These are phyloP conservation scores for Candida khao-thaluensis DNA, from an alignment of 805 yeast species.

Conservation along the genomic window DNA sequence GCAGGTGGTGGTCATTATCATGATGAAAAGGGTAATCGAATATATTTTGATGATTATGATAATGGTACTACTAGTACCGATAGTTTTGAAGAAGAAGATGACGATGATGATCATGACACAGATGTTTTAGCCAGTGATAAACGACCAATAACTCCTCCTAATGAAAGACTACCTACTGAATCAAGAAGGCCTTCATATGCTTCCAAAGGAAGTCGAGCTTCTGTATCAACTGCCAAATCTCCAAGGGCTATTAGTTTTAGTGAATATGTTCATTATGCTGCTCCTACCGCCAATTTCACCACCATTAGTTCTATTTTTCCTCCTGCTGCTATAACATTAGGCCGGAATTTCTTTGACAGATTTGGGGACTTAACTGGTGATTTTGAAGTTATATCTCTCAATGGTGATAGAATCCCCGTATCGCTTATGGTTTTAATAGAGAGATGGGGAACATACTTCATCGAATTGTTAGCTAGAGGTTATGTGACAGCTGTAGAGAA, in stretches of 20 bases:
- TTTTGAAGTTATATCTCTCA: conserved; percentile 68
- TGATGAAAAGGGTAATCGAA: conserved; percentile 19
- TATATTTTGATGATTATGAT: conserved; percentile 14
- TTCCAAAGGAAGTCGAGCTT: conserved; percentile 11
- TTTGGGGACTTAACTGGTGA: conserved; percentile 65
- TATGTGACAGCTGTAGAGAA: conserved; percentile 57
- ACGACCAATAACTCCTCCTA: conserved; percentile 12
- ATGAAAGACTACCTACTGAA: not conserved
- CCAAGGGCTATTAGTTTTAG: conserved; percentile 48
- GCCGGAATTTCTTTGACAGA: conserved; percentile 70
- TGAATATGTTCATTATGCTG: conserved; percentile 72
- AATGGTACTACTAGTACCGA: conserved; percentile 12
- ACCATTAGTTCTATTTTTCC: conserved; percentile 71
- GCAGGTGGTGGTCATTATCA: conserved; percentile 28
- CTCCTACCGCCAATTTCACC: conserved; percentile 66
- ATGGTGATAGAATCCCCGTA: conserved; percentile 65
- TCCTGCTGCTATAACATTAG: conserved; percentile 73
- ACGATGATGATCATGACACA: not conserved
- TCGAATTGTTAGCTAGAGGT: conserved; percentile 57
- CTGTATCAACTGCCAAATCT: conserved; percentile 17
- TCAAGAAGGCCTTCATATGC: conserved; percentile 15
- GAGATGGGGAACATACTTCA: conserved; percentile 77
- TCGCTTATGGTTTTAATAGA: conserved; percentile 61
- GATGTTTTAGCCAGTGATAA: conserved; percentile 5
- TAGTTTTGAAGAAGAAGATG: conserved; percentile 8